A percentile compares a stretch with the other conserved stretches of the same genome.
Conservation (phyloP, 352 stramenopile genomes). For the Paralagenidium karlingii region DNA sequence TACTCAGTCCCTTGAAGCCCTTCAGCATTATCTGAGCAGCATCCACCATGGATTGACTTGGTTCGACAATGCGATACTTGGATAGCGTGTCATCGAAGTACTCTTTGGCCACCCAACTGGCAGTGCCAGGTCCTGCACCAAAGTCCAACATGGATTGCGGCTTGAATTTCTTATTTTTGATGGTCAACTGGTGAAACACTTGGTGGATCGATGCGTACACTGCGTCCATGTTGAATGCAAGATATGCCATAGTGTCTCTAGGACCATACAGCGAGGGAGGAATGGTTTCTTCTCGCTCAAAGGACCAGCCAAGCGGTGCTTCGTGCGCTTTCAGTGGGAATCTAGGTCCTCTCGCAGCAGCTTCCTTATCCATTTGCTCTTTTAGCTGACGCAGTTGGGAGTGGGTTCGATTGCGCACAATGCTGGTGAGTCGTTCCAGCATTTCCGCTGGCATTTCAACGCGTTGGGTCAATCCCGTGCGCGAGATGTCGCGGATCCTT, state of each 20-base stretch:
- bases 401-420: constrained; percentile 60
- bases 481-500: constrained; percentile 43
- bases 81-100: constrained; percentile 48
- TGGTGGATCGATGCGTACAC: constrained; percentile 56
- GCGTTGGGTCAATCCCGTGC: constrained; percentile 47
- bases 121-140: constrained; percentile 55
- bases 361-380: constrained; percentile 31
- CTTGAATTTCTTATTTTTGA: constrained; percentile 32
- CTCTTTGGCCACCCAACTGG: constrained; percentile 61
- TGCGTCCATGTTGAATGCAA: constrained; percentile 62
- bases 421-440: constrained; percentile 33
- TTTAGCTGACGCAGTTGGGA: constrained; percentile 61
- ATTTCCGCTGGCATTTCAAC: constrained; percentile 63
- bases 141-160: constrained; percentile 68
- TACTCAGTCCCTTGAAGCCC: constrained; percentile 56
- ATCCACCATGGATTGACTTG: constrained; percentile 80
- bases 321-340: constrained; percentile 73
- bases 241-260: constrained; percentile 54
- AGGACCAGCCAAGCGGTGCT: constrained; percentile 54
- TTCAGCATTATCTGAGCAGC: constrained; percentile 55
- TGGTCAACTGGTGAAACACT: constrained; percentile 50
- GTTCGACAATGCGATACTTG: constrained; percentile 65
- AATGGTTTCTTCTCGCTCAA: constrained; percentile 53
- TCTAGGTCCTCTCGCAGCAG: constrained; percentile 20
- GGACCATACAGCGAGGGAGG: constrained; percentile 54